phyloP scores from a whole-genome alignment of 352 stramenopile species.

The Thalassiosira exigua region DNA sequence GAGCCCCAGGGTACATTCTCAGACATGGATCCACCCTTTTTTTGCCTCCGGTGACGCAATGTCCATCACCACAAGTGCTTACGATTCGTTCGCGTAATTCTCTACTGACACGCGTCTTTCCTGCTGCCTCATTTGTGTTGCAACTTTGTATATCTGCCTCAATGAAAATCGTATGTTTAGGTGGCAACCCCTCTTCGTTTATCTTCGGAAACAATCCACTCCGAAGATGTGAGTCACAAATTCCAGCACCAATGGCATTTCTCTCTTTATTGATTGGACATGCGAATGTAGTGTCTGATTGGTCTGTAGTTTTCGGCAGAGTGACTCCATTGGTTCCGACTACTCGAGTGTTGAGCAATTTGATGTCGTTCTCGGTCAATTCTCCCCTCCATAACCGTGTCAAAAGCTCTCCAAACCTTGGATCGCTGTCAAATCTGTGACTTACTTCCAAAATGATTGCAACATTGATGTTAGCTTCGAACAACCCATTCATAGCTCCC shows the following conservation, averaged over 20 bases:
- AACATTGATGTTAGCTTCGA: constrained; percentile 25
- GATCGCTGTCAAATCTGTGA: constrained; percentile 36
- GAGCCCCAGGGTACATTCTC: constrained; percentile 13
- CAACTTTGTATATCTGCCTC: constrained; percentile 24
- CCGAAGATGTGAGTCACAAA: neutral
- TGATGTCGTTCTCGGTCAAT: constrained; percentile 11
- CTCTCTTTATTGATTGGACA: constrained; percentile 14
- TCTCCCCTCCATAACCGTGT: constrained; percentile 4
- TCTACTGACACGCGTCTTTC: constrained; percentile 6
- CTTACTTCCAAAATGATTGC: constrained; percentile 28
- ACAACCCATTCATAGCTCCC: constrained; percentile 14
- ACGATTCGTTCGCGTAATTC: constrained; percentile 13
- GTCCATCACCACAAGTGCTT: constrained; percentile 25
- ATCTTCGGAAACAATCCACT: constrained; percentile 2
- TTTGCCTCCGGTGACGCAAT: neutral
- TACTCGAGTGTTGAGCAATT: constrained; percentile 17
- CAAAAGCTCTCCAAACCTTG: constrained; percentile 13
- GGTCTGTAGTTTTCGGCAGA: neutral
- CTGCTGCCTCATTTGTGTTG: neutral
- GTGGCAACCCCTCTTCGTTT: constrained; percentile 8
- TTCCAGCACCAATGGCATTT: constrained; percentile 16
- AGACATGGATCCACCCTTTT: constrained; percentile 27
- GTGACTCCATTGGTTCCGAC: constrained; percentile 17
- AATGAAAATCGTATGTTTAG: constrained; percentile 30
- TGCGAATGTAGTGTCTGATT: constrained; percentile 17